Base-by-base conservation (phyloP, 495 filamentous ascomycete species). In the Trichoderma virens region DNA sequence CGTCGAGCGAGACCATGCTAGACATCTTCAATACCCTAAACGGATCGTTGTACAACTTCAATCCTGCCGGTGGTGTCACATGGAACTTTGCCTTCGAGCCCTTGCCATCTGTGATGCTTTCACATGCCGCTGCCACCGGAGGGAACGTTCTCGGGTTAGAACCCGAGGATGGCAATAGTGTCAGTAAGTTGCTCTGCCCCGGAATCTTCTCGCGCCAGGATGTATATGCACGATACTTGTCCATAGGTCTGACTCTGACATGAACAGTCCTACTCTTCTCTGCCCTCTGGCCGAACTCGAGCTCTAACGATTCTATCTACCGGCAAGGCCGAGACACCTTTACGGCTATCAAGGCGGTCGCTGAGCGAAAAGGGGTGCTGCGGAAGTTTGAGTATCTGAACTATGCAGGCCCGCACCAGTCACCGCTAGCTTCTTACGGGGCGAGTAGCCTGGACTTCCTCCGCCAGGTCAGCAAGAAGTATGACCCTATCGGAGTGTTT, bases 1-100 rank as follows among this genome's bases (percentile, higher is more conserved):
- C 32, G 16, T 66, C 63, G 16, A 63, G 35, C 5, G 28, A 65
- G 38, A 47, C 61, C 43, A 67, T 68, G 62, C 62, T 72, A 60
- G 66, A 65, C 30, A 66, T 66, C 14, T 66, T 66, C 43, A 65
- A 32, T 34, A 62, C 66, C 28, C 62, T 69, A 54, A 65, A 64
- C 39, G 56, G 30, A 14, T 45, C 60, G 20, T 25, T 67, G 35
- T 63, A 63, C 27, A 8, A 25, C 38, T 38, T 67, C 30, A 63
- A 67, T 31, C 64, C 61, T 59, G 47, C 30, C 27, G 59, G 60
- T 47, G 70, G 62, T 30, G 60, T 71, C 16, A 59, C 61, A 11
- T 68, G 67, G 63, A 34, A 34, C 16, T 66, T 82, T 11, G 76
- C 75, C 64, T 73, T 79, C 63, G 79, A 83, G 67, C 80, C 80